Evolutionary conservation across 768 basidiomycete genomes (phyloP).

Genomic region (Dioszegia hungarica): DNA sequence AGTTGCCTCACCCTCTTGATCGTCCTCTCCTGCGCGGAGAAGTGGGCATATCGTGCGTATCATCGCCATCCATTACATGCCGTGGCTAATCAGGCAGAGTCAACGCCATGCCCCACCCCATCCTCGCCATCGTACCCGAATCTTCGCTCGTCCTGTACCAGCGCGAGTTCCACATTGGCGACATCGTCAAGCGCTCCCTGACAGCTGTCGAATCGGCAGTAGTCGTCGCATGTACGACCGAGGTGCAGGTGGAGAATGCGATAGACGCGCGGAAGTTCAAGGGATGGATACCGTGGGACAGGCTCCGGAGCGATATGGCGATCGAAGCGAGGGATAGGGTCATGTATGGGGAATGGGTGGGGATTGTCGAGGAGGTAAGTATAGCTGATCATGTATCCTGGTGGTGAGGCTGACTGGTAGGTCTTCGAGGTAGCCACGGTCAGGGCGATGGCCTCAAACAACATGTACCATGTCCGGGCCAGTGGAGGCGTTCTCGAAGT

Average conservation of each 20-base stretch:
- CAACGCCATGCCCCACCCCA: neutral
- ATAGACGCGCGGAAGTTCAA: conserved; percentile 60
- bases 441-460: conserved; percentile 58
- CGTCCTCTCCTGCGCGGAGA: conserved; percentile 71
- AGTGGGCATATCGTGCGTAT: conserved; percentile 62
- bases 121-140: conserved; percentile 67
- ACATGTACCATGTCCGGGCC: conserved; percentile 69
- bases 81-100: neutral
- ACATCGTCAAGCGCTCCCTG: conserved; percentile 72
- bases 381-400: neutral
- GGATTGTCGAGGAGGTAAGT: conserved; percentile 77
- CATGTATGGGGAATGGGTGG: conserved; percentile 77
- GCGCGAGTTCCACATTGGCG: conserved; percentile 70
- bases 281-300: conserved; percentile 61
- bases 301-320: conserved; percentile 58
- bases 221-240: conserved; percentile 61
- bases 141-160: conserved; percentile 66
- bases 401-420: conserved; percentile 49
- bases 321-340: conserved; percentile 71
- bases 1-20: conserved; percentile 59
- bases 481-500: conserved; percentile 68
- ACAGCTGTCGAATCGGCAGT: conserved; percentile 73
- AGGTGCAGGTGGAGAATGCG: conserved; percentile 68
- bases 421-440: conserved; percentile 77
- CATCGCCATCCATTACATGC: neutral